Base-by-base conservation (phyloP, 148 eudicot species). In the Camellia lanceoleosa region DNA sequence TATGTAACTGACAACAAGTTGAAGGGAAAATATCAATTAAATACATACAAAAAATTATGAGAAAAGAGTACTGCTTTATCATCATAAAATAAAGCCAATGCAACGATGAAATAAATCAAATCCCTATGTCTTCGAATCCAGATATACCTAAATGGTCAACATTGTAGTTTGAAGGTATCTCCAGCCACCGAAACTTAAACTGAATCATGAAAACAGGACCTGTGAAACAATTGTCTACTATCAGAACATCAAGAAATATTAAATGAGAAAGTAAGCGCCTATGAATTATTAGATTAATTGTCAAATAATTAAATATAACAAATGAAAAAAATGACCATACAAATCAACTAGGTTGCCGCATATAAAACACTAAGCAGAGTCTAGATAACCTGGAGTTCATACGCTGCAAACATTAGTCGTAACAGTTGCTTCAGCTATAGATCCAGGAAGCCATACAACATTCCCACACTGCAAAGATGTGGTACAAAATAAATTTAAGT, bases 381-480 rank as follows among this genome's bases (percentile, higher is more conserved):
- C 67, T 62, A 54, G 18, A 61, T 18, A 75, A 95, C 98, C 97
- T 90, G 97, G 99, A 51, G 87, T 75, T 82, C 99, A 97, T n/a
- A 80, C 83, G 86, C 74, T 83, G 91, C 99, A 96, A 56, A 86
- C 77, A 81, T 84, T 90, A 73, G 91, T 73, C 79, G 97, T 97
- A 69, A 97, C 98, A 79, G 77, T 69, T 56, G 98, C 98, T 85
- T 97, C 97, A 61, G 89, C 84, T 74, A 89, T 63, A 63, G 98
- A 87, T 68, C 98, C 99, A 73, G 99, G 99, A 77, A 97, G 99
- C 98, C 99, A 97, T 65, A 97, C 90, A 54, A 86, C 99, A 82
- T 89, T 94, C 85, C 91, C 88, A 76, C 99, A 97, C 98, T 96
- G 87, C 12, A 76, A 85, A 74, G 76, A 66, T 78, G 80, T 71